Evolutionary conservation across 495 filamentous ascomycete species (phyloP).

Genomic region (Penicillium waksmanii): DNA sequence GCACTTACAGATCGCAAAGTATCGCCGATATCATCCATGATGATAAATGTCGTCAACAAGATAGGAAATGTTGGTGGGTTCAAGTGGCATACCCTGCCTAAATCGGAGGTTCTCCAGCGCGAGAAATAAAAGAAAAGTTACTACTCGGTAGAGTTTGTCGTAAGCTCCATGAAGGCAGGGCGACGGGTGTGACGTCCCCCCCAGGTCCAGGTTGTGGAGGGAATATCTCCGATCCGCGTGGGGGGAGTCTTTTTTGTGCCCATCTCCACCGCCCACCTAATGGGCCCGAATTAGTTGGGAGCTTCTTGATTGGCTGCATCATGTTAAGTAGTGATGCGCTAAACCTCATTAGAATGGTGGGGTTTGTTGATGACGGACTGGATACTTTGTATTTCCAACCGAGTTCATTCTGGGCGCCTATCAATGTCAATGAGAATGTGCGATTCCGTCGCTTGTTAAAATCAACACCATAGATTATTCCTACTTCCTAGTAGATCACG

Average conservation of each 20-base stretch:
- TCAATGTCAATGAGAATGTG: no score
- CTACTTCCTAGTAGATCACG: no score
- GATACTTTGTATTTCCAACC: no score
- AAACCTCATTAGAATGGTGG: no score
- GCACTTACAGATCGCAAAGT: slow-evolving; percentile 6
- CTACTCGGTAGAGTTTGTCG: no score
- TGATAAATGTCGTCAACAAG: background rate
- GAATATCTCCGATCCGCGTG: background rate
- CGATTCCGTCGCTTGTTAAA: no score
- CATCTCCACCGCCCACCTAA: background rate
- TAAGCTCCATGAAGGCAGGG: background rate
- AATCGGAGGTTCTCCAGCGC: background rate
- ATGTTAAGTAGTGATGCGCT: no score
- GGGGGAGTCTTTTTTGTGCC: background rate
- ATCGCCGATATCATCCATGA: slow-evolving; percentile 9
- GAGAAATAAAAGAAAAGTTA: background rate
- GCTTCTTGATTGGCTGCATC: no score
- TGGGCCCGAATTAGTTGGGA: no score
- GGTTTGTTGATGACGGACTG: no score
- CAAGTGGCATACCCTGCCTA: background rate
- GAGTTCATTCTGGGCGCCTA: no score
- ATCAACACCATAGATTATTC: no score
- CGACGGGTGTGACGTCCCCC: background rate
- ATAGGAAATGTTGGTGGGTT: background rate
- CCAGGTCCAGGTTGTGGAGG: background rate